Base-by-base conservation (phyloP, 2,329 filamentous ascomycete genomes). In the Neurospora sp. region DNA sequence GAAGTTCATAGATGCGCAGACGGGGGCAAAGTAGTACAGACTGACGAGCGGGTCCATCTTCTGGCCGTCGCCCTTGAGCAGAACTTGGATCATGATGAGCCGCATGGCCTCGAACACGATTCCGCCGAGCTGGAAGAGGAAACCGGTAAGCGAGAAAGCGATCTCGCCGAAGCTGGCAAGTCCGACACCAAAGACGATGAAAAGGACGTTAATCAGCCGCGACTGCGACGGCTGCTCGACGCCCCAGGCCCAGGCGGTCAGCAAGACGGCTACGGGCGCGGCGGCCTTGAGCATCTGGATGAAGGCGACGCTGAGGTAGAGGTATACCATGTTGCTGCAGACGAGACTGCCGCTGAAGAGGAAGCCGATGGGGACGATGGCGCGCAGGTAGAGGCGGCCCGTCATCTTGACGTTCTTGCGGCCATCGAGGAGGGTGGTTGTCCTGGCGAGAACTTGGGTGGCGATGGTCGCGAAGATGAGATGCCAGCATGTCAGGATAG, bases 341-440 rank as follows among this genome's bases (percentile, higher is more conserved):
- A 97, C 97, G 82, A 97, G 87, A 80, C 91, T 94, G 82, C 97
- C 84, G 78, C 91, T 94, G 88, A 97, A 97, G 83, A 97, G 94
- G 77, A 97, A 81, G 74, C 94, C 94, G 78, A 97, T 97, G 72
- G 95, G 94, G 39, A 97, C 90, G 75, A 97, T 96, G 58, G 93
- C 93, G 76, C 93, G 91, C 73, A 97, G 83, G 81, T 97, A 98
- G 76, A 97, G 89, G 74, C 90, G 90, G 74, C 93, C 92, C 28
- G 92, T 97, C 94, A 98, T 98, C 82, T 96, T 96, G 72, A 97
- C 93, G 58, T 90, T 92, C 82, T 97, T 96, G 77, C 95, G 90
- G 75, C 93, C 93, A 83, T 98, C 95, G 73, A 98, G 91, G 68
- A 97, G 84, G 66, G 84, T 90, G 40, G 94, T 97, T 77, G 91